Evolutionary conservation across 2,329 filamentous ascomycete species (phyloP), one percentile per base, ranked within the genome.

Genomic region (Ophiocordyceps camponoti-saundersi): DNA sequence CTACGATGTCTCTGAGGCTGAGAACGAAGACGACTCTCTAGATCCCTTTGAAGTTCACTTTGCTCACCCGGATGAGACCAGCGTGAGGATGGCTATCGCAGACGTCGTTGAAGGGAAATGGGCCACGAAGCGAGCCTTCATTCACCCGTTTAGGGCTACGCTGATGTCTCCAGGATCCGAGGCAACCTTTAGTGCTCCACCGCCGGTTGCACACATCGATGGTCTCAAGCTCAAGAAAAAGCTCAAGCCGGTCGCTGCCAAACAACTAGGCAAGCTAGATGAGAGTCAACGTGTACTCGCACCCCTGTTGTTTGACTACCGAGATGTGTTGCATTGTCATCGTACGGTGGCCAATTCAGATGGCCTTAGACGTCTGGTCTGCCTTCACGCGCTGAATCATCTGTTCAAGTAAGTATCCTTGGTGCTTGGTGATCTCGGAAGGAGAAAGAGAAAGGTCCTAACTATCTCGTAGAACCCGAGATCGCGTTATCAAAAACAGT

Each of bases 401-500:
- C 72, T 96, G 40, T 80, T 94, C 63, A 95, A 95, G 77, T 80
- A 60, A 60, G 73, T 58, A 2, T 21, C 22, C n/a, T 34, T 34
- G 15, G 3, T 2, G 8, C 23, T 29, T 3, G 26, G 23, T 20
- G 26, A 30, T n/a, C 6, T 5, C 23, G 20, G 7, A 2, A 10
- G 23, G 22, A 26, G 8, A 26, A 32, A 11, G 3, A 29, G 26
- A 29, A 29, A 29, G 8, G 26, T 2, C 7, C 45, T 52, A 48
- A 51, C 32, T 2, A 51, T 46, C 2, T 5, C 23, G 1, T 45
- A 80, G 77, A 62, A 95, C 90, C 2, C 80, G 92, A 53, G 90
- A 96, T 58, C 78, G 80, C 29, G 84, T 96, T 0, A 76, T 96
- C 50, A 96, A 95, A 64, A 93, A 96, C 65, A 96, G 89, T 58